These are phyloP conservation scores for Acacia acuminata DNA, from an alignment of 306 rosid species.

Conservation along the genomic window DNA sequence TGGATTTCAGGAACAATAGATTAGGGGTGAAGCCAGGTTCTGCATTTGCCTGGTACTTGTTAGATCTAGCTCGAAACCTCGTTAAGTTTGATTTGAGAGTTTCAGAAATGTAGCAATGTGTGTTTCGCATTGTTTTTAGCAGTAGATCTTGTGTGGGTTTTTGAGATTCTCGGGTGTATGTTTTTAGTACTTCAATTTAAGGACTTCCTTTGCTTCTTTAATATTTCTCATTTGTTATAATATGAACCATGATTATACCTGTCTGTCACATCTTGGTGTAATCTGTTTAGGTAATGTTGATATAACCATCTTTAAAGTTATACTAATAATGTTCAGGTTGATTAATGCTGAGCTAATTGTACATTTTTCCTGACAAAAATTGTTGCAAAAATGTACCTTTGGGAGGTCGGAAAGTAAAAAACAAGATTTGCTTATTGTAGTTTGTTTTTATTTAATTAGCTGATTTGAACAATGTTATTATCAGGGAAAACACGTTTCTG, in stretches of 20 bases:
- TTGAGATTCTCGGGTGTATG: slow-evolving; percentile 14
- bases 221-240: neutral
- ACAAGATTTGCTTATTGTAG: neutral
- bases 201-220: neutral
- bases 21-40: slow-evolving; percentile 37
- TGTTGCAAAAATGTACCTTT: neutral
- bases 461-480: slow-evolving; percentile 7
- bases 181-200: slow-evolving; percentile 5
- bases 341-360: neutral
- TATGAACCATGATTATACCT: neutral
- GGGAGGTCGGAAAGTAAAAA: neutral
- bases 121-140: neutral
- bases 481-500: slow-evolving; percentile 17
- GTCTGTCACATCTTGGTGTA: neutral
- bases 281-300: neutral
- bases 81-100: neutral
- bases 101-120: slow-evolving; percentile 16
- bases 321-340: neutral
- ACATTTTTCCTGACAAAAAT: neutral
- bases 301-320: neutral
- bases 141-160: slow-evolving; percentile 41
- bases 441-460: neutral
- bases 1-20: slow-evolving; percentile 48
- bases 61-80: slow-evolving; percentile 53
- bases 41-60: slow-evolving; percentile 49